Evolutionary conservation across 2,329 filamentous ascomycete genomes (phyloP), one percentile per base, ranked within the genome.

Genomic region (Ramichloridium luteum): DNA sequence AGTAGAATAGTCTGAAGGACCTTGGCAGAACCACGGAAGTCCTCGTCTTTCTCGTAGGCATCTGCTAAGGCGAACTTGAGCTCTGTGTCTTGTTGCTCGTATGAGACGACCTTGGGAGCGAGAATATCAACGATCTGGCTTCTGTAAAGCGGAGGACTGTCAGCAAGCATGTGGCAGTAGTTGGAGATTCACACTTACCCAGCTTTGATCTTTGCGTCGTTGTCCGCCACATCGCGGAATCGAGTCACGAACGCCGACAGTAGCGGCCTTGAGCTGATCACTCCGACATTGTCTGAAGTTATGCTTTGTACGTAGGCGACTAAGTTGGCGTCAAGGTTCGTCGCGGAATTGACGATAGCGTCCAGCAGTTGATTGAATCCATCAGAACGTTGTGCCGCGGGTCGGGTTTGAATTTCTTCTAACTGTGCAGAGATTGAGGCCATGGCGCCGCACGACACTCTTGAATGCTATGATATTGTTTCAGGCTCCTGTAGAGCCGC

Each of bases 1-100:
- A 96, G 75, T 18, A 85, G 80, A 46, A 96, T 93, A 22, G 77
- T 78, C 49, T 83, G 74, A 5, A 98, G 70, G 6, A 72, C 67
- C 51, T 77, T 76, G 16, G 90, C 90, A 0, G 88, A 85, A 16
- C 72, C 71, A 13, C 70, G 62, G 56, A 80, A 93, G 54, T 93
- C 83, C 29, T 93, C 83, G 43, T 81, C 74, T 35, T 62, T 61
- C 59, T 96, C 85, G 61, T 90, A 79, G 9, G 84, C 83, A 37
- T 80, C 74, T 13, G 88, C 86, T 12, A 93, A 68, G 32, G 85
- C 72, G 50, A 88, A 76, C 42, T 85, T 80, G 32, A 94, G 67
- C 27, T 73, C 65, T 4, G 80, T 81, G 47, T 80, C 75, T 56
- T 93, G 84, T 55, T 96, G 86, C 57, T 90, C 76, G 50, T 84